Percentiles rank a stretch among this genome's conserved stretches.
Conservation (phyloP, 768 basidiomycete species). For the Mrakia gelida region DNA sequence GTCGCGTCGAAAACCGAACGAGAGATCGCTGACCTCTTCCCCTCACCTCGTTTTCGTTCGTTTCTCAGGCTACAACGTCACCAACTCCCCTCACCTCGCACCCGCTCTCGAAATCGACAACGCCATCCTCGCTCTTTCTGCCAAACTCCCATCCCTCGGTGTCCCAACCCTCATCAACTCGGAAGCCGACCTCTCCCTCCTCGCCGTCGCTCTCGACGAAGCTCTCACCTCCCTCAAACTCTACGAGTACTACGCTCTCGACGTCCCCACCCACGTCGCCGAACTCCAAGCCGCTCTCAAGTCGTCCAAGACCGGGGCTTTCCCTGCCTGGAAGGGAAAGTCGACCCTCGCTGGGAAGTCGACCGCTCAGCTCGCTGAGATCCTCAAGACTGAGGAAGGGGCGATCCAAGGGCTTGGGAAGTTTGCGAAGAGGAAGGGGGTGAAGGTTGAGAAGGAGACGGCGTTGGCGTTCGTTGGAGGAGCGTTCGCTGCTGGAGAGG, state of each 20-base stretch:
- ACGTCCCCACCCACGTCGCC: conserved; percentile 61
- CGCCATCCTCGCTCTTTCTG: conserved; percentile 76
- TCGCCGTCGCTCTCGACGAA: conserved; percentile 61
- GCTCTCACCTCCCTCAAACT: conserved; percentile 62
- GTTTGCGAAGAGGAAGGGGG: conserved; percentile 59
- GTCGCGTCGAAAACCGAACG: not conserved
- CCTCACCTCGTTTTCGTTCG: not conserved
- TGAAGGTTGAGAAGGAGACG: conserved; percentile 57
- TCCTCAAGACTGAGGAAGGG: conserved; percentile 52
- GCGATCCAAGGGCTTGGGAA: conserved; percentile 59
- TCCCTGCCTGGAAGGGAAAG: conserved; percentile 20
- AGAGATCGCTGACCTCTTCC: not conserved
- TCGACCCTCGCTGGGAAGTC: conserved; percentile 56
- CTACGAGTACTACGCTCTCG: conserved; percentile 93
- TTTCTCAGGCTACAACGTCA: conserved; percentile 72
- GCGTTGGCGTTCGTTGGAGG: conserved; percentile 74
- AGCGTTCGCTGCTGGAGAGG: conserved; percentile 42
- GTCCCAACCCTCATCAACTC: conserved; percentile 68
- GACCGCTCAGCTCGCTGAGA: conserved; percentile 60
- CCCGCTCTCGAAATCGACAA: conserved; percentile 90
- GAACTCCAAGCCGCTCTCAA: conserved; percentile 57
- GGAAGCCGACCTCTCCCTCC: conserved; percentile 60
- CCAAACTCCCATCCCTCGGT: conserved; percentile 58
- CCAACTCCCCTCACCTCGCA: conserved; percentile 83
- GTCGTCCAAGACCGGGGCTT: conserved; percentile 43